A percentile compares a stretch with the other conserved stretches of the same genome.
Evolutionary conservation across 1,284 basidiomycete species (phyloP).

Genomic region (Limonomyces culmigenus): DNA sequence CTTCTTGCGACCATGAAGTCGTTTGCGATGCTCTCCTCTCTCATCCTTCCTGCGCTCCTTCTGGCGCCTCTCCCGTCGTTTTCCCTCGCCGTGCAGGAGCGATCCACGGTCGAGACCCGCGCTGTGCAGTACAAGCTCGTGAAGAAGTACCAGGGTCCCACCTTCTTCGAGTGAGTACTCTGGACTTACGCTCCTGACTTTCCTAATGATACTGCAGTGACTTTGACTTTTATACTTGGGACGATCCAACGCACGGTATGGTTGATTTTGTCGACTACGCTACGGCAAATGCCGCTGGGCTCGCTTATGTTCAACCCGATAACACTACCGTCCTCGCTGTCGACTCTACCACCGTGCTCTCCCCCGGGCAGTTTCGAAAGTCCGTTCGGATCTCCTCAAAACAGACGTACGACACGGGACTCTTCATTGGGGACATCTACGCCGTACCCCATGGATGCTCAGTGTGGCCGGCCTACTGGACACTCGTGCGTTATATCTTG

Average conservation of each 20-base stretch:
- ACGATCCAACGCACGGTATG: slow-evolving; percentile 50
- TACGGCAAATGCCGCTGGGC: slow-evolving; percentile 27
- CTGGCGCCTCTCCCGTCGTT: slow-evolving; percentile 8
- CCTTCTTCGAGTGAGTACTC: slow-evolving; percentile 17
- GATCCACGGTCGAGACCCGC: slow-evolving; percentile 5
- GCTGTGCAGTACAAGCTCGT: slow-evolving; percentile 15
- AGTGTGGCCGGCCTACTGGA: slow-evolving; percentile 67
- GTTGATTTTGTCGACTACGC: slow-evolving; percentile 35
- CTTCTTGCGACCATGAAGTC: too few species aligned
- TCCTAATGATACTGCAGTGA: slow-evolving; percentile 18
- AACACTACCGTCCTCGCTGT: slow-evolving; percentile 41
- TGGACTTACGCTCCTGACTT: not conserved
- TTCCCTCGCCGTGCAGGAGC: too few species aligned
- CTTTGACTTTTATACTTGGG: slow-evolving; percentile 42
- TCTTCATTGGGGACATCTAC: slow-evolving; percentile 67
- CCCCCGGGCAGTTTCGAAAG: slow-evolving; percentile 36
- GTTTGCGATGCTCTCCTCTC: too few species aligned
- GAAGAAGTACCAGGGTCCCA: slow-evolving; percentile 21
- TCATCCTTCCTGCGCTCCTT: slow-evolving; percentile 8
- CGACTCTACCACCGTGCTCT: slow-evolving; percentile 34
- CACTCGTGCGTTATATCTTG: slow-evolving; percentile 42
- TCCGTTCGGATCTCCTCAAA: slow-evolving; percentile 61
- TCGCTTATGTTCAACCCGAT: slow-evolving; percentile 41
- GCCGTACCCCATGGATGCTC: slow-evolving; percentile 68
- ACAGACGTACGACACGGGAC: slow-evolving; percentile 45